Base-by-base conservation (phyloP, 1,284 basidiomycete genomes). In the Marasmius tenuissimus region DNA sequence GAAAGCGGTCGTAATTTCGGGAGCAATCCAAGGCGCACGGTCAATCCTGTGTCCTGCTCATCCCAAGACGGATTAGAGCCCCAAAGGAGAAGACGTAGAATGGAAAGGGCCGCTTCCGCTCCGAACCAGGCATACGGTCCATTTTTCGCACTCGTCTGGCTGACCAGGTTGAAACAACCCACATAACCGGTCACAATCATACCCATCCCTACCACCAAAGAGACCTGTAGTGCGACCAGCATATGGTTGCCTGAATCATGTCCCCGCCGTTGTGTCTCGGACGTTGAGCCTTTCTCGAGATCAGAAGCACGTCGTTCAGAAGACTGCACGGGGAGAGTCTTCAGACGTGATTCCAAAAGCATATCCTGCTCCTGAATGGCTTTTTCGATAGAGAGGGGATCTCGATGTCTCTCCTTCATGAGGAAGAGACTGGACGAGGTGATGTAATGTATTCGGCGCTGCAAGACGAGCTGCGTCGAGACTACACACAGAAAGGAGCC, bases 121-220 rank as follows among this genome's bases (percentile, higher is more conserved):
- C n/a, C 52, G 16, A 54, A 35, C 52, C 52, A 54, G 11, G 38
- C 34, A 20, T 54, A 54, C 12, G 52, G 52, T 37, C 52, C 52
- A 54, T 9, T 37, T 37, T 34, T n/a, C 9, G 34, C 11, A 3
- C 20, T 14, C 38, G 52, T 16, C 9, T 54, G 52, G 20, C 34
- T 38, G 52, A 54, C 52, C 8, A 54, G 33, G 34, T 14, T 54
- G 34, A 54, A 54, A 20, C 52, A 54, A 2, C 52, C 52, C 7
- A 54, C 34, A 38, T 54, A 54, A 37, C 52, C 52, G 4, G 52
- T 35, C 35, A 54, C 52, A 12, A 38, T 54, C 52, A 54, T 54
- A n/a, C 12, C 33, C 33, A 54, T 54, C 11, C 52, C 52, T 37
- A 16, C 27, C 3, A 34, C 52, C 14, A 54, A 16, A n/a, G 38